Base-by-base conservation (phyloP, 371 early-diverging fungal species). In the Cokeromyces recurvatus region DNA sequence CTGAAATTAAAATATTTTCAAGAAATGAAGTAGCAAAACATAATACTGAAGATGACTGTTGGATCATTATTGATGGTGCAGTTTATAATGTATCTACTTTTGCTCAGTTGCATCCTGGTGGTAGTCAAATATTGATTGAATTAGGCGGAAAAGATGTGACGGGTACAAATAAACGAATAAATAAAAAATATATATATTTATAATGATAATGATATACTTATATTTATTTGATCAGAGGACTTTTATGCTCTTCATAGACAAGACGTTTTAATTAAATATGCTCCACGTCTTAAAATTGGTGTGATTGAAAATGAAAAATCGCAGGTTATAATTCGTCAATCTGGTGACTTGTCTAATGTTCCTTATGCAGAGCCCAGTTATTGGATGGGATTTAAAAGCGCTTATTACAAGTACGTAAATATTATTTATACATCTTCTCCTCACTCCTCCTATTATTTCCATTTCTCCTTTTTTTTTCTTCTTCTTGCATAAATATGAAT, bases 61-160 rank as follows among this genome's bases (percentile, higher is more conserved):
- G 98, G 98, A 90, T 95, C 61, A 85, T 90, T 35, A 72, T 94
- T 35, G 66, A 74, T 31, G 84, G 85, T 43, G 85, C 86, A 51
- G 94, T 98, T 3, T 97, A 91, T 64, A 89, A 98, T 59, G 81
- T 89, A 25, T 92, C 95, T 29, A 71, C 74, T 4, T 97, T 95
- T 62, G 46, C 96, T 41, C 64, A 83, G 38, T 81, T 81, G 46
- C 97, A 97, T 64, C 98, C 98, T 20, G 98, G 98, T 48, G 97
- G 97, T 16, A 69, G 66, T 44, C 77, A 81, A 43, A 77, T 81
- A 21, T 73, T 86, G 39, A 51, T 71, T 32, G 80, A 83, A 59
- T 62, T 76, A 46, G 83, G 74, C 31, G 92, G 94, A 32, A 71
- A 76, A 47, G 95, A 96, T 53, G 86, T 82, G 48, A 85, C 91